These are phyloP conservation scores for Chenopodium berlandieri DNA, from an alignment of 148 eudicot species.

Conservation along the genomic window DNA sequence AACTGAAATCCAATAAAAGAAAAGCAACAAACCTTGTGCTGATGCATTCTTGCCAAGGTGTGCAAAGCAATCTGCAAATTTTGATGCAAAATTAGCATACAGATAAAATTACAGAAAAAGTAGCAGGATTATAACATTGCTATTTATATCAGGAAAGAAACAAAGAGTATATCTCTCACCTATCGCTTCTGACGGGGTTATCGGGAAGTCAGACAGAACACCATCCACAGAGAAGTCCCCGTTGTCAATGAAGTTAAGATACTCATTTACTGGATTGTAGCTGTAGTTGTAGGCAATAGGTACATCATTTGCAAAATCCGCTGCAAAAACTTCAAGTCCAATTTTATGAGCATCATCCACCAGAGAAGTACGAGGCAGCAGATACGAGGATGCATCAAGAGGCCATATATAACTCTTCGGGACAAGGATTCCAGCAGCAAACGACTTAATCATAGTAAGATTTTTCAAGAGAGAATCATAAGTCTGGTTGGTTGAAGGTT, in stretches of 20 bases:
- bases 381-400: conserved; percentile 44
- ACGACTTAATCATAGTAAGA: conserved; percentile 68
- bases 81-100: conserved; percentile 23
- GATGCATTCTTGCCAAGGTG: conserved; percentile 52
- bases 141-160: not conserved
- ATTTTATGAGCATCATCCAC: conserved; percentile 78
- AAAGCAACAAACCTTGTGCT: conserved; percentile 44
- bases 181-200: conserved; percentile 74
- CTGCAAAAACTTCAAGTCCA: conserved; percentile 71
- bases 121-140: not conserved
- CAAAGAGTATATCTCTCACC: conserved; percentile 42
- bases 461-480: conserved; percentile 68
- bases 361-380: conserved; percentile 63
- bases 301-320: conserved; percentile 75
- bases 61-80: conserved; percentile 76
- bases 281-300: conserved; percentile 66
- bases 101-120: not conserved
- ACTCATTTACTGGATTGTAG: conserved; percentile 75
- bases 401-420: conserved; percentile 92
- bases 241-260: conserved; percentile 62
- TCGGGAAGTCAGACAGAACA: conserved; percentile 78
- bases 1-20: not conserved
- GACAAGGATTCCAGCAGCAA: conserved; percentile 87
- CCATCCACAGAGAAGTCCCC: conserved; percentile 88
- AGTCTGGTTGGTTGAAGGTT: conserved; percentile 77